A percentile compares a stretch with the other conserved stretches of the same genome.
Evolutionary conservation across 176 grass and related monocot genomes (phyloP).

Genomic region (Pontederia paniculata): DNA sequence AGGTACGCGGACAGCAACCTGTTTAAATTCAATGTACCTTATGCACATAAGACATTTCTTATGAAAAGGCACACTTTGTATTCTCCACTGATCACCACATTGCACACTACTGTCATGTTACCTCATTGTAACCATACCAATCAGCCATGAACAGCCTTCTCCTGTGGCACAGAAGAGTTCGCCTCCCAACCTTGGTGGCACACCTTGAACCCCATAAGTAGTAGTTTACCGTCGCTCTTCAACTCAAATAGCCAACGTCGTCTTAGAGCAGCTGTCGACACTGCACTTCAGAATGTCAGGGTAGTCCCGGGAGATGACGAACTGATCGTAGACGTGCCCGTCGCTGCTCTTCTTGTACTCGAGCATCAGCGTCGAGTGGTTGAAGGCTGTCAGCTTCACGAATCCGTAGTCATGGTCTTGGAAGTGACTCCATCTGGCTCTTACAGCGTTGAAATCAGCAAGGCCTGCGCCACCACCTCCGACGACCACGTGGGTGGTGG

Average conservation of each 20-base stretch:
- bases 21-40: too few species aligned
- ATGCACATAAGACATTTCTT: too few species aligned
- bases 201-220: too few species aligned
- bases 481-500: slow-evolving; percentile 77
- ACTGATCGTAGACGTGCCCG: slow-evolving; percentile 55
- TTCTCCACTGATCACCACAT: too few species aligned
- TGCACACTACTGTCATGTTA: too few species aligned
- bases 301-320: slow-evolving; percentile 68
- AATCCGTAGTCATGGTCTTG: slow-evolving; percentile 74
- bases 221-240: too few species aligned
- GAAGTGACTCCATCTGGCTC: slow-evolving; percentile 57
- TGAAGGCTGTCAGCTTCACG: slow-evolving; percentile 70
- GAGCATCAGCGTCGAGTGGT: slow-evolving; percentile 57
- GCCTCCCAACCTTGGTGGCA: too few species aligned
- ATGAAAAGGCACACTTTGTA: too few species aligned
- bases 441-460: slow-evolving; percentile 33
- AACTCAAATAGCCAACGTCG: slow-evolving; percentile 34
- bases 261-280: slow-evolving; percentile 43
- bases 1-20: too few species aligned
- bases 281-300: slow-evolving; percentile 53
- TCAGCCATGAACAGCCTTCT: too few species aligned
- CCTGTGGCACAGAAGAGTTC: too few species aligned
- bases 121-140: too few species aligned
- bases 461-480: slow-evolving; percentile 77
- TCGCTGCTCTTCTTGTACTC: slow-evolving; percentile 88